Percentiles rank a stretch among this genome's conserved stretches.
These are phyloP conservation scores for Arabidopsis hybrid DNA, from an alignment of 441 rosid species.

Conservation along the genomic window DNA sequence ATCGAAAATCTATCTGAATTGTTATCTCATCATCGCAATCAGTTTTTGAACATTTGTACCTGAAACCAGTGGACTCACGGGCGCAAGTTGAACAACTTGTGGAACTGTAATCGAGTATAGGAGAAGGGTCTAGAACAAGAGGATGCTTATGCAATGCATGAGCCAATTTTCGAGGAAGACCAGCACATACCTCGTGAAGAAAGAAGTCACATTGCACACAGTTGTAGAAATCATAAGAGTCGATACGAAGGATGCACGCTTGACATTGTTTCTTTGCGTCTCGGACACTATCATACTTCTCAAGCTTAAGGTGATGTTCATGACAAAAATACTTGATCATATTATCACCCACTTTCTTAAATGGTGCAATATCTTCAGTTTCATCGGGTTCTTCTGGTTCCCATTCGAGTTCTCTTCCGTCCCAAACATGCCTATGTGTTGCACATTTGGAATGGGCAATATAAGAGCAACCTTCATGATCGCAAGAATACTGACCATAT, in stretches of 20 bases:
- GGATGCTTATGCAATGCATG: constrained; percentile 4
- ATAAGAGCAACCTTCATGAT: constrained; percentile 16
- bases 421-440: not conserved
- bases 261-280: constrained; percentile 5
- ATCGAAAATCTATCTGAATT: not conserved
- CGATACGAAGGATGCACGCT: not conserved
- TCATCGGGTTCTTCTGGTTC: not conserved
- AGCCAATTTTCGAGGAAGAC: constrained; percentile 3
- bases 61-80: not conserved
- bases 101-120: not conserved
- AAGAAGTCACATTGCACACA: not conserved
- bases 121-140: not conserved
- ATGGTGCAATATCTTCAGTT: not conserved
- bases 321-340: not conserved
- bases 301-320: not conserved
- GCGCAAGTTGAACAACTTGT: not conserved
- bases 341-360: not conserved
- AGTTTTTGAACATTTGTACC: not conserved
- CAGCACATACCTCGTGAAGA: constrained; percentile 34
- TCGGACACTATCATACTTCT: not conserved
- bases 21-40: not conserved
- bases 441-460: constrained; percentile 11
- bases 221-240: not conserved
- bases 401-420: constrained; percentile 4
- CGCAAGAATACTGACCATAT: constrained; percentile 23